phyloP scores from a whole-genome alignment of 2,329 filamentous ascomycete genomes.

The Penicillium sp. region DNA sequence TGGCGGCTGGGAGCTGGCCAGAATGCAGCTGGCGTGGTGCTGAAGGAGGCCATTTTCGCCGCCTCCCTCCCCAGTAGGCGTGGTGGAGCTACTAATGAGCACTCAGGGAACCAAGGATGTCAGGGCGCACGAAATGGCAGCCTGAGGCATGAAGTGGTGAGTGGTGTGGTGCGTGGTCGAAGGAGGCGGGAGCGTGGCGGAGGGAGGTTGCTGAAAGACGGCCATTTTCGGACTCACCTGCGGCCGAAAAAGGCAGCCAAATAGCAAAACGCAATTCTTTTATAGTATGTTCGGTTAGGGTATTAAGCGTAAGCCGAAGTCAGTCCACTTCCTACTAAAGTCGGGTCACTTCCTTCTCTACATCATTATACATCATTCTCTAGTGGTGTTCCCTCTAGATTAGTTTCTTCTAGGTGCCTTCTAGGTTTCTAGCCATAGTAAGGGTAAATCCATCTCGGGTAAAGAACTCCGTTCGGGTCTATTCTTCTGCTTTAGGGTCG shows the following conservation, averaged over 20 bases:
- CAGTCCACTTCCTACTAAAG: too few species aligned
- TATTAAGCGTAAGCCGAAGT: too few species aligned
- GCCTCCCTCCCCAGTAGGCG: not conserved
- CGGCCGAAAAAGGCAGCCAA: conserved; percentile 12
- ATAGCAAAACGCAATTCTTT: conserved; percentile 15
- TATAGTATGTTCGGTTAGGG: too few species aligned
- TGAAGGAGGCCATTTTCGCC: conserved; percentile 9
- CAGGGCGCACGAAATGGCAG: conserved; percentile 1
- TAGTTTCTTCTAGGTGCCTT: too few species aligned
- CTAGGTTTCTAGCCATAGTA: too few species aligned
- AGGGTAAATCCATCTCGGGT: too few species aligned
- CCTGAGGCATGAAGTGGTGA: conserved; percentile 5
- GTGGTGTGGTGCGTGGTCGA: conserved; percentile 9
- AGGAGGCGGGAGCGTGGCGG: conserved; percentile 14
- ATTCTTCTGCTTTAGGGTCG: too few species aligned
- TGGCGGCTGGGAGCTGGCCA: conserved; percentile 4
- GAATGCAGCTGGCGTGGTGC: not conserved
- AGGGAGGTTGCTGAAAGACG: conserved; percentile 14
- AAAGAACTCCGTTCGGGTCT: too few species aligned
- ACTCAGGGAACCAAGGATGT: conserved; percentile 1
- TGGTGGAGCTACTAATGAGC: conserved; percentile 4
- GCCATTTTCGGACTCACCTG: conserved; percentile 14
- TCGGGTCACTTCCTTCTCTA: too few species aligned
- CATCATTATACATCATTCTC: too few species aligned
- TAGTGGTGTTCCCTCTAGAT: too few species aligned